These are phyloP conservation scores for Hypoxylon rickii DNA, from an alignment of 495 filamentous ascomycete species.

Conservation along the genomic window DNA sequence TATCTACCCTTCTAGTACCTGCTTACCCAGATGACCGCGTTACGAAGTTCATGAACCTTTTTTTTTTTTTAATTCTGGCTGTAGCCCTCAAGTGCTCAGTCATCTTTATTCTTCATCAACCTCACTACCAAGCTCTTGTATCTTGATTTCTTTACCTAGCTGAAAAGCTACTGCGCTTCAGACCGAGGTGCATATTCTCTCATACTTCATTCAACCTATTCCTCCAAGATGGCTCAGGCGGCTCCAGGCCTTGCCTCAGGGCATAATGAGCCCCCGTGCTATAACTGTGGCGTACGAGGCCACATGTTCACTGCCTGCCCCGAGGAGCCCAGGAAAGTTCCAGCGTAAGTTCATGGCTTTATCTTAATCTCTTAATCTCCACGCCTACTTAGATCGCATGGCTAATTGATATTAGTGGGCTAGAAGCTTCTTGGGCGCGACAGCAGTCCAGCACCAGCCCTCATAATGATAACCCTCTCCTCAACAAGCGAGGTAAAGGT, in stretches of 20 bases:
- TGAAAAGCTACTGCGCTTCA: no score
- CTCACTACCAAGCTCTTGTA: not conserved
- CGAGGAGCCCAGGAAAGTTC: conserved; percentile 52
- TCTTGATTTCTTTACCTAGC: no score
- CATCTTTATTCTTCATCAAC: not conserved
- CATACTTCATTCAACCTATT: conserved; percentile 10
- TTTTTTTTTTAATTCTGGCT: not conserved
- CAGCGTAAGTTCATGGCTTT: conserved; percentile 59
- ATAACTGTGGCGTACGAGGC: conserved; percentile 54
- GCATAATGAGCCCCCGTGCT: conserved; percentile 49
- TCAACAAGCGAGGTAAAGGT: conserved; percentile 42
- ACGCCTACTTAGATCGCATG: conserved; percentile 5
- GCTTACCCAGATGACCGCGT: conserved; percentile 6
- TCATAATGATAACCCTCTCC: conserved; percentile 34
- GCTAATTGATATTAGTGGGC: conserved; percentile 41
- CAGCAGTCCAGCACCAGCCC: conserved; percentile 45
- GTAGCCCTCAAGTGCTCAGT: conserved; percentile 19
- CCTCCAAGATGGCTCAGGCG: conserved; percentile 35
- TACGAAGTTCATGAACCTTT: conserved; percentile 2
- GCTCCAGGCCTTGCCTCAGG: conserved; percentile 42
- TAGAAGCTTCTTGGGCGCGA: conserved; percentile 44
- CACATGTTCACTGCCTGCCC: conserved; percentile 58
- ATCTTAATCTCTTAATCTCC: not conserved
- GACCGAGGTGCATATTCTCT: not conserved
- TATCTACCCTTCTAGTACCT: no score